phyloP scores from a whole-genome alignment of 768 basidiomycete genomes.

The Tulasnella sp. region DNA sequence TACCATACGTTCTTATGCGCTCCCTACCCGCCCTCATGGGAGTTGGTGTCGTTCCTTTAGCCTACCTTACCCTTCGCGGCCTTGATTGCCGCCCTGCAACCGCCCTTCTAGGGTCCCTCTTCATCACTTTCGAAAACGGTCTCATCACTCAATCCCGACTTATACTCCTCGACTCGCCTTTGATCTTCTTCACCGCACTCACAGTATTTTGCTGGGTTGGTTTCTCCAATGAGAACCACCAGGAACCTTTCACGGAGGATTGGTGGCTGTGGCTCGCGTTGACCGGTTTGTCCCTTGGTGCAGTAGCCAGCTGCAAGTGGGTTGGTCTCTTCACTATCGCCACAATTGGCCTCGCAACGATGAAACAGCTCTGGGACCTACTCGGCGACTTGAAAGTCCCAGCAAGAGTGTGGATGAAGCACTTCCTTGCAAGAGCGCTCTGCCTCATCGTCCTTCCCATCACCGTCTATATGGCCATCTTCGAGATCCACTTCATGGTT shows the following conservation, averaged over 20 bases:
- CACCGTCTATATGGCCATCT: conserved; percentile 94
- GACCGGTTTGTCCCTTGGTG: conserved; percentile 85
- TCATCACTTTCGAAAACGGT: conserved; percentile 96
- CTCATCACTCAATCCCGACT: conserved; percentile 92
- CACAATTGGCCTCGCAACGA: conserved; percentile 79
- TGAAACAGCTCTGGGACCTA: conserved; percentile 82
- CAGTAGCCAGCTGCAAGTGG: conserved; percentile 95
- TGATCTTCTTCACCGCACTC: conserved; percentile 95
- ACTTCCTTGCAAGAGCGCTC: conserved; percentile 84
- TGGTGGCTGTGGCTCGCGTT: conserved; percentile 95
- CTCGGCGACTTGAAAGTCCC: conserved; percentile 81
- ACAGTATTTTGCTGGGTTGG: conserved; percentile 81
- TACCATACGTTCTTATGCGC: conserved; percentile 96
- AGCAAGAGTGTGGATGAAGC: conserved; percentile 68
- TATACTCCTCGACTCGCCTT: conserved; percentile 96
- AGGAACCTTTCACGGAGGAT: conserved; percentile 66
- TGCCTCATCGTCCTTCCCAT: conserved; percentile 84
- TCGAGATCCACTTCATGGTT: conserved; percentile 89
- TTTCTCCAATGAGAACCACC: conserved; percentile 87
- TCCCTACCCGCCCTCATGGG: conserved; percentile 89
- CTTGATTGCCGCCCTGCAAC: conserved; percentile 91
- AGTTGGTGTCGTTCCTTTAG: conserved; percentile 79
- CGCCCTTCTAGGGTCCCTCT: conserved; percentile 81
- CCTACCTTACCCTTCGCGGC: conserved; percentile 89
- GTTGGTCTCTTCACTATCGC: conserved; percentile 98